phyloP scores from a whole-genome alignment of 495 filamentous ascomycete genomes.

The Lophiotrema nucula region DNA sequence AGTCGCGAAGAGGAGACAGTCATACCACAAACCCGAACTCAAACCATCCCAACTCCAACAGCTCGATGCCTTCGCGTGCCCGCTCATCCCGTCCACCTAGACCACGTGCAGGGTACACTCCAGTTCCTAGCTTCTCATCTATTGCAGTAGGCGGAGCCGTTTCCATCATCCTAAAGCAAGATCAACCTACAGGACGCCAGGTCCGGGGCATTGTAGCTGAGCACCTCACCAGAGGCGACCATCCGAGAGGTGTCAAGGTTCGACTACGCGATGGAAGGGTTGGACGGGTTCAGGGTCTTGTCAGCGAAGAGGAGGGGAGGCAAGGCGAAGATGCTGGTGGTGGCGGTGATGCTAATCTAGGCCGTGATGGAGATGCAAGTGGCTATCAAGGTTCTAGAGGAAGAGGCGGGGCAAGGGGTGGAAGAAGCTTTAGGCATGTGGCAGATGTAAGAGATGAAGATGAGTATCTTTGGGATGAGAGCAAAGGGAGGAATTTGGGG shows the following conservation, averaged over 20 bases:
- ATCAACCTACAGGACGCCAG: conserved; percentile 68
- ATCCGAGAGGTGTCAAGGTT: conserved; percentile 76
- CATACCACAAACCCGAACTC: background rate
- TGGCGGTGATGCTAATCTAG: conserved; percentile 28
- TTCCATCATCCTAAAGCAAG: conserved; percentile 67
- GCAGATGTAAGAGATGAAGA: conserved; percentile 28
- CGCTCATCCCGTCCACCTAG: too few relatives aligned
- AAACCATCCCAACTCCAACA: background rate
- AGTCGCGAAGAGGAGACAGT: background rate
- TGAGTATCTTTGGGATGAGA: conserved; percentile 22
- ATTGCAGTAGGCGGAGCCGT: conserved; percentile 58
- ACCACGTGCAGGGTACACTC: background rate
- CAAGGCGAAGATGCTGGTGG: conserved; percentile 25
- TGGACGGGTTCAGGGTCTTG: conserved; percentile 63
- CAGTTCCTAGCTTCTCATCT: conserved; percentile 2
- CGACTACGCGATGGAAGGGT: conserved; percentile 64
- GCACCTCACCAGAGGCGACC: conserved; percentile 66
- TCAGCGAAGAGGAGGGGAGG: conserved; percentile 26
- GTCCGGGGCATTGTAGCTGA: conserved; percentile 60
- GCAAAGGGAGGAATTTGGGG: conserved; percentile 16
- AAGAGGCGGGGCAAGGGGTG: background rate
- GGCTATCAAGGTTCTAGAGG: background rate
- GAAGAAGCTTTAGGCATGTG: conserved; percentile 14
- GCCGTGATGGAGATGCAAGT: conserved; percentile 12
- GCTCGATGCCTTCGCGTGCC: too few relatives aligned